Base-by-base conservation (phyloP, 1,284 basidiomycete species). In the Apiotrichum montevideense region DNA sequence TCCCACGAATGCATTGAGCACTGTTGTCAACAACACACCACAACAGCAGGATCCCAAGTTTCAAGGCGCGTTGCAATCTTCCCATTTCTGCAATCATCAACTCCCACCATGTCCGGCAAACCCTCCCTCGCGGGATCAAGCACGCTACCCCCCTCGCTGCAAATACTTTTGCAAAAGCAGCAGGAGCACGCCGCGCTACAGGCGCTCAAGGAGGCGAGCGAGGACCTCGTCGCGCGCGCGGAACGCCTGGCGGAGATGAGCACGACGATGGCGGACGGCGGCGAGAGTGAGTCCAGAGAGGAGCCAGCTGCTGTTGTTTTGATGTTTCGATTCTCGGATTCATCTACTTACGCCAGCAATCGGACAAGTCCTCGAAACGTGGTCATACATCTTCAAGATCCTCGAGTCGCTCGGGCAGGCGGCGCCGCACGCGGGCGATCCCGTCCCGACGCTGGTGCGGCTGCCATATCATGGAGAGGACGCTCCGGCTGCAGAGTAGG, bases 191-290 rank as follows among this genome's bases (percentile, higher is more conserved):
- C 72, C 5, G 70, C 68, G 6, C 60, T 77, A 7, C 70, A 73
- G 56, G 74, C 74, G 40, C 58, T 77, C 42, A 59, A 63, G 40
- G 71, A 74, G 53, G 72, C 72, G 10, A 71, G 68, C 37, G 68
- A 59, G 33, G 59, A 64, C 6, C 62, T 76, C 51, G 55, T 77
- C 35, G 54, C 51, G 55, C 59, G 69, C 34, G 69, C 72, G 29
- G 75, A 77, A 52, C 67, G 70, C 56, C 51, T 77, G 13, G 70
- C 70, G 8, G 70, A 70, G 57, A 74, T 73, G 73, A 71, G 68
- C 41, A 67, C 71, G 47, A 65, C 75, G 53, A 76, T 77, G 74
- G 75, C 74, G n/a, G 75, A 77, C 63, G 75, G 75, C 4, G 75
- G 75, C 0, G 69, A 74, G 50, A 73, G 74, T 75, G 63, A 59